phyloP scores from a whole-genome alignment of 345 rosid genomes.

The Firmiana major region DNA sequence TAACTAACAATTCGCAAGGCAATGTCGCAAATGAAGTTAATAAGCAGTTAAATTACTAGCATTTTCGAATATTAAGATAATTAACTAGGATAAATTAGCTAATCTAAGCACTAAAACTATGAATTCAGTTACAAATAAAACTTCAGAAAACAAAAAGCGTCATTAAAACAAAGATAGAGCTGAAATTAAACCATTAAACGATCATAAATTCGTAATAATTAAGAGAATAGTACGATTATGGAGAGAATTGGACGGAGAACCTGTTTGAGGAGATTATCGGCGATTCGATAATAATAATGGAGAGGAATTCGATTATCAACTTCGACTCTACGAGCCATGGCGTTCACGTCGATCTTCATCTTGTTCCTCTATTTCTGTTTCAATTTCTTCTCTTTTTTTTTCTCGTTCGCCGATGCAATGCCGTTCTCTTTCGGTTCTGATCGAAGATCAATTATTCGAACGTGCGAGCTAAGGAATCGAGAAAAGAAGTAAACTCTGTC shows the following conservation, averaged over 20 bases:
- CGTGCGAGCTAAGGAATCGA: neutral
- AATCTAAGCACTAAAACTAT: neutral
- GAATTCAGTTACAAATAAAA: neutral
- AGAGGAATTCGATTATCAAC: slow-evolving; percentile 80
- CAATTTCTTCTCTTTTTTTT: neutral
- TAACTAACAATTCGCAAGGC: neutral
- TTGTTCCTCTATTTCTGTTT: neutral
- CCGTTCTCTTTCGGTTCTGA: neutral
- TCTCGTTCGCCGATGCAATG: neutral
- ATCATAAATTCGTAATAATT: neutral
- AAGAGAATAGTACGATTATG: neutral
- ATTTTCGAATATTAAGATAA: neutral
- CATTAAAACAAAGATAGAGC: neutral
- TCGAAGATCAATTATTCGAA: neutral
- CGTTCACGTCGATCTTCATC: slow-evolving; percentile 71
- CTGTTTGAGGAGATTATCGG: slow-evolving; percentile 92
- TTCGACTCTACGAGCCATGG: slow-evolving; percentile 57
- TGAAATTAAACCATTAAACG: neutral
- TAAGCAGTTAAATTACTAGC: neutral
- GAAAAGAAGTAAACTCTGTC: neutral
- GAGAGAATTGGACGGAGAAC: slow-evolving; percentile 20
- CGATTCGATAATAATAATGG: slow-evolving; percentile 61
- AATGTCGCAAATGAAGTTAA: neutral
- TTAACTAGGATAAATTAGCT: neutral
- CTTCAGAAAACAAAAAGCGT: neutral